phyloP scores from a whole-genome alignment of 176 grass and related monocot genomes.

The Zoysia pacifica region DNA sequence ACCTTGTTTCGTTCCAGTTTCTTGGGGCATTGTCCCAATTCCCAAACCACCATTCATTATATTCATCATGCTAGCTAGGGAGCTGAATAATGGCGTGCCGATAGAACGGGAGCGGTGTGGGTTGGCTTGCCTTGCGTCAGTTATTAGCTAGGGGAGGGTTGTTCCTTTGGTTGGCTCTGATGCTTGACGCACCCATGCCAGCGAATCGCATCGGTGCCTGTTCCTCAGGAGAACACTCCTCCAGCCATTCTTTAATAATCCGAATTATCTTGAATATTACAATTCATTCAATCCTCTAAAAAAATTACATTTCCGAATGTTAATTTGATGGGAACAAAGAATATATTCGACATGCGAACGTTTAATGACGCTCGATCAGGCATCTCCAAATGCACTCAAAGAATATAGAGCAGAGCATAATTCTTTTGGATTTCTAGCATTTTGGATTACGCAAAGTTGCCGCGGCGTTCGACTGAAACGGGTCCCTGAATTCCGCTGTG shows the following conservation, averaged over 20 bases:
- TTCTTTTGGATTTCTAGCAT: not conserved
- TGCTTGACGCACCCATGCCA: not conserved
- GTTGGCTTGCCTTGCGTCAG: not conserved
- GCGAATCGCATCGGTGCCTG: not conserved
- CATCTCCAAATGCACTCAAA: not conserved
- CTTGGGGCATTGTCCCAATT: no score
- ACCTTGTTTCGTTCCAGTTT: no score
- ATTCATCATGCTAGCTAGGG: no score
- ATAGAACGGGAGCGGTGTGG: not conserved
- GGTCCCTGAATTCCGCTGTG: slow-evolving; percentile 35
- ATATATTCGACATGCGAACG: no score
- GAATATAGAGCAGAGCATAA: not conserved
- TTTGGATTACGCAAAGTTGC: not conserved
- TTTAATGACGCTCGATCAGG: not conserved
- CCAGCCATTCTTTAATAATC: no score
- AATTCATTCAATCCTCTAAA: not conserved
- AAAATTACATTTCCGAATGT: not conserved
- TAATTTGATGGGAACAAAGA: not conserved
- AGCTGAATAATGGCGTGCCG: no score
- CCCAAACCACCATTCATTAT: no score
- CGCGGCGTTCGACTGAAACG: slow-evolving; percentile 25
- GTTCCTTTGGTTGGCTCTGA: not conserved
- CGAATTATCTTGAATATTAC: not conserved
- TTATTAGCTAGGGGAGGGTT: not conserved
- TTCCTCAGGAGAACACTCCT: no score